These are phyloP conservation scores for Sclerotinia sclerotiorum DNA, from an alignment of 2,329 filamentous ascomycete genomes.

Conservation along the genomic window DNA sequence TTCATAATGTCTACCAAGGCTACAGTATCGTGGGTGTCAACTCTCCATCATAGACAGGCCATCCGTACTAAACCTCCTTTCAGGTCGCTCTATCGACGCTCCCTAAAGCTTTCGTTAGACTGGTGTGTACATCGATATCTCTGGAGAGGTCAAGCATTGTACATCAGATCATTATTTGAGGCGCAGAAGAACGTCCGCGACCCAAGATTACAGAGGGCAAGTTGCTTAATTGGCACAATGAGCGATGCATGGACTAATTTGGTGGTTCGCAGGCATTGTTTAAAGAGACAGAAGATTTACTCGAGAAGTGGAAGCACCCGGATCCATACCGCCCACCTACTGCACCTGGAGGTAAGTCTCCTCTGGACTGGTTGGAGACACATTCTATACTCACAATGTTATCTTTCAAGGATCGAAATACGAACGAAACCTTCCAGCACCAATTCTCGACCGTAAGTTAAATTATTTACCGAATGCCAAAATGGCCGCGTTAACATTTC, in stretches of 20 bases:
- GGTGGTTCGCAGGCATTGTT: constrained; percentile 66
- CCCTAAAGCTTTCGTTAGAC: constrained; percentile 88
- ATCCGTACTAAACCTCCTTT: background rate
- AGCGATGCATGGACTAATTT: constrained; percentile 24
- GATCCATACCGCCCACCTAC: constrained; percentile 89
- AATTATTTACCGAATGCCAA: constrained; percentile 22
- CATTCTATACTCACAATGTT: constrained; percentile 23
- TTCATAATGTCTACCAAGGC: constrained; percentile 41
- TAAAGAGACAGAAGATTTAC: constrained; percentile 80
- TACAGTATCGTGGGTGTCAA: constrained; percentile 38
- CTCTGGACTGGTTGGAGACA: background rate
- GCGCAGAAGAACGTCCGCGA: constrained; percentile 84
- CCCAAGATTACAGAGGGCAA: constrained; percentile 75
- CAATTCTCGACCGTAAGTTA: constrained; percentile 75
- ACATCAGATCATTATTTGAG: constrained; percentile 93
- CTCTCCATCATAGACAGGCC: background rate
- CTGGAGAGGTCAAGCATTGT: constrained; percentile 94
- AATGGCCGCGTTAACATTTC: background rate
- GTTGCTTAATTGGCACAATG: constrained; percentile 5
- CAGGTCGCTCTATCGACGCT: constrained; percentile 83
- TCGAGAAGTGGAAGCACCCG: constrained; percentile 96
- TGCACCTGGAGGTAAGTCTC: constrained; percentile 78
- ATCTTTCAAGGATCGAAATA: constrained; percentile 77
- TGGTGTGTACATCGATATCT: constrained; percentile 92
- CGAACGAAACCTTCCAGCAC: constrained; percentile 85